Conservation (phyloP, 768 basidiomycete species). For the Lentinula detonsa region DNA sequence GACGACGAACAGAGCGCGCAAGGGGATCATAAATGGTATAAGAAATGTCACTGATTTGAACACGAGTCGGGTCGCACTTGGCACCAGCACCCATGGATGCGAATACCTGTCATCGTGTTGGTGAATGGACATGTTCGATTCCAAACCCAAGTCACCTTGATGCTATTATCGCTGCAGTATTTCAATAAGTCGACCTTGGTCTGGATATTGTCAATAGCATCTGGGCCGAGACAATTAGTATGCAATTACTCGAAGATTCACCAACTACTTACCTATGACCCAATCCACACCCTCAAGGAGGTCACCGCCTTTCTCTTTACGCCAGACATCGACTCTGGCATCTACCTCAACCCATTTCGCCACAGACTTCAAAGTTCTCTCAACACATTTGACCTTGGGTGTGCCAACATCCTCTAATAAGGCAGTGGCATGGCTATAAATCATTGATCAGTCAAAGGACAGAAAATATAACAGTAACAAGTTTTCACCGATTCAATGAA, state of each 20-base stretch:
- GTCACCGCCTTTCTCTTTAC: constrained; percentile 67
- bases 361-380: constrained; percentile 61
- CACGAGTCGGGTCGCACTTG: constrained; percentile 89
- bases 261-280: constrained; percentile 73
- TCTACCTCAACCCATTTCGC: constrained; percentile 89
- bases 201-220: constrained; percentile 96
- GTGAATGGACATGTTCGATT: neutral
- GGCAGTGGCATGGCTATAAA: constrained; percentile 80
- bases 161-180: constrained; percentile 72
- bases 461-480: neutral
- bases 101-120: constrained; percentile 61
- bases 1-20: constrained; percentile 81
- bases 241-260: constrained; percentile 12
- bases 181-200: constrained; percentile 93
- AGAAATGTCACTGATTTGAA: constrained; percentile 95
- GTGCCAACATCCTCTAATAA: constrained; percentile 86
- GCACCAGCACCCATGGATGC: constrained; percentile 97
- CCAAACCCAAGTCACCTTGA: constrained; percentile 54
- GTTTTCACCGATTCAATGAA: constrained; percentile 60
- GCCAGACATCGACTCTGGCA: constrained; percentile 78
- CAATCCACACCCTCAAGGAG: constrained; percentile 85
- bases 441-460: neutral
- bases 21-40: constrained; percentile 91
- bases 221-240: constrained; percentile 25
- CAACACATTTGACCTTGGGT: constrained; percentile 81